phyloP scores from a whole-genome alignment of 2,329 filamentous ascomycete genomes.

The Epichloe brachyelytri region DNA sequence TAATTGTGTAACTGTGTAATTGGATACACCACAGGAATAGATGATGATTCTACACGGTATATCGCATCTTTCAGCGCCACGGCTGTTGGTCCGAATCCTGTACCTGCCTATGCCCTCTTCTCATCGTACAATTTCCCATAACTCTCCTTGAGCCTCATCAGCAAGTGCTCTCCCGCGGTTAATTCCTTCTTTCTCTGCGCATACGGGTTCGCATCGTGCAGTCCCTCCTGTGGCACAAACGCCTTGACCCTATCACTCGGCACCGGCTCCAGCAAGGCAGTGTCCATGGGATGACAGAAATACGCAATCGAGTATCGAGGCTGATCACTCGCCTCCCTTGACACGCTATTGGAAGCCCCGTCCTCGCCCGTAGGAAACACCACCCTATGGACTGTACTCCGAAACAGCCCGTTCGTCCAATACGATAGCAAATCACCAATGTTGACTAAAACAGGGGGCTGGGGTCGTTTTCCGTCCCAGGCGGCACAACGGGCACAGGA shows the following conservation, averaged over 20 bases:
- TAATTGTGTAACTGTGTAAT: constrained; percentile 10
- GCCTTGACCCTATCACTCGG: constrained; percentile 44
- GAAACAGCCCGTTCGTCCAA: constrained; percentile 82
- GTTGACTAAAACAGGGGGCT: constrained; percentile 70
- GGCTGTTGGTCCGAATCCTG: neutral
- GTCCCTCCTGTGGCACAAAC: constrained; percentile 21
- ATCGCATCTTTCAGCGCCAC: neutral
- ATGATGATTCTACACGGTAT: too few species aligned
- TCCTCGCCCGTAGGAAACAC: constrained; percentile 41
- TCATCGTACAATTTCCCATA: constrained; percentile 43
- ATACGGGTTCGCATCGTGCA: constrained; percentile 30
- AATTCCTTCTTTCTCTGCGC: constrained; percentile 42
- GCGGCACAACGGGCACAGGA: constrained; percentile 53
- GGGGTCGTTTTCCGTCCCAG: constrained; percentile 42
- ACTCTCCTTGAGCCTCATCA: constrained; percentile 45
- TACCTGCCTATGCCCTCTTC: constrained; percentile 9
- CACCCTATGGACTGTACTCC: constrained; percentile 81
- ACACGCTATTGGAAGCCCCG: constrained; percentile 12
- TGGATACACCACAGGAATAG: too few species aligned
- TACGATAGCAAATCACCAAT: constrained; percentile 60
- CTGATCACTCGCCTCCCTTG: constrained; percentile 34
- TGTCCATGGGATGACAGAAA: constrained; percentile 52
- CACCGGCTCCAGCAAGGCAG: constrained; percentile 40
- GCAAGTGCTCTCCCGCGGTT: constrained; percentile 51
- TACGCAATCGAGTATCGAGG: constrained; percentile 54